Base-by-base conservation (phyloP, 768 basidiomycete genomes). In the Agaricus blazei region DNA sequence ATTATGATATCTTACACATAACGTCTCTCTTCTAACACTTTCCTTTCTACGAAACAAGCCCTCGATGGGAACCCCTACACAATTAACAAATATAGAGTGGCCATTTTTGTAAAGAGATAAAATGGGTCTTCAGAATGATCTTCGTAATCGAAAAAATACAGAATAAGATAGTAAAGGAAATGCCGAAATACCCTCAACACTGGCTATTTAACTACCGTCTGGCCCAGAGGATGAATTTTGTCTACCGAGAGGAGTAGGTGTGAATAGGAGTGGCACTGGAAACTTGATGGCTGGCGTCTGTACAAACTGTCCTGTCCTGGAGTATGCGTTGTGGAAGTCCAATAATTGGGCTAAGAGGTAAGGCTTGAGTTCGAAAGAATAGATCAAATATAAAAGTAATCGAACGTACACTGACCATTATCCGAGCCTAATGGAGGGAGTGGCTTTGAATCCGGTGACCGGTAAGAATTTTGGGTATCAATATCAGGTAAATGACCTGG, bases 401-500 rank as follows among this genome's bases (percentile, higher is more conserved):
- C 8, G 29, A 31, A 29, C 46, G 9, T 14, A 48, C 46, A 28
- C 7, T 14, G 23, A 27, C 46, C 42, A 44, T 51, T 24, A 52
- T 37, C 34, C 46, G 48, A 23, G 24, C 49, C 8, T 11, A 34
- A 44, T 9, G 52, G 49, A 2, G 69, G 63, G 9, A 62, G 44
- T 46, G 76, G 76, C 38, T 61, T 64, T 68, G 79, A 69, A 52
- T 72, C 72, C 4, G 77, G 78, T n/a, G 70, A 72, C 5, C 51
- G 58, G 12, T 31, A 27, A 24, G 19, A 3, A 24, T 4, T 12
- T 1, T 48, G 42, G 24, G 51, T 46, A 14, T 45, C 58, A 26
- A 46, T 45, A 7, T 56, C 41, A 15, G 58, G 56, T 1, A 54
- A 14, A n/a, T 50, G 40, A 11, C 36, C 14, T 8, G 38, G 26